Conservation (phyloP, 129 eudicot species). For the Kitagawia praeruptora region DNA sequence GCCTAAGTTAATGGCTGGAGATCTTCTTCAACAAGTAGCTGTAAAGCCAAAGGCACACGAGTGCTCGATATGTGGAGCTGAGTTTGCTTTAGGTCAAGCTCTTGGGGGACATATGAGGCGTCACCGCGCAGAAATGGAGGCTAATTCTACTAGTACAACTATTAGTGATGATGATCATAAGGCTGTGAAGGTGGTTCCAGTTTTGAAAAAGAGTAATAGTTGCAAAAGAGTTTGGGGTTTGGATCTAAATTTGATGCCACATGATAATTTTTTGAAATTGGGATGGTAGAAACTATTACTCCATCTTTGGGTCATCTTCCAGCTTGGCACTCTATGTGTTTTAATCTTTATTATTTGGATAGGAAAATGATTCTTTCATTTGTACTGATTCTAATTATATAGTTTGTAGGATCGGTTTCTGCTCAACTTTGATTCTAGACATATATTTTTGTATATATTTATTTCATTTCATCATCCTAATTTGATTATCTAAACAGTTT, state of each 20-base stretch:
- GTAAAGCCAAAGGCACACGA: constrained; percentile 20
- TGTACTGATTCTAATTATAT: background rate
- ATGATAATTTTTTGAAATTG: constrained; percentile 11
- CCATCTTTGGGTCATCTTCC: background rate
- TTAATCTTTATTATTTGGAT: background rate
- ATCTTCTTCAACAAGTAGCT: background rate
- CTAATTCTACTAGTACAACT: background rate
- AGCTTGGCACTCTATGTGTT: background rate
- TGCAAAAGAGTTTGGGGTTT: constrained; percentile 4
- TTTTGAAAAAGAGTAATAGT: background rate
- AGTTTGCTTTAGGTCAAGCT: constrained; percentile 28
- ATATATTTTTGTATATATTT: background rate
- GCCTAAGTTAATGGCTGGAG: constrained; percentile 2
- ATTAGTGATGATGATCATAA: background rate
- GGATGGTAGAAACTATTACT: background rate
- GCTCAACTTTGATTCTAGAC: background rate
- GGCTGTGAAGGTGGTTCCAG: background rate
- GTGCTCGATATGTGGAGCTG: constrained; percentile 24
- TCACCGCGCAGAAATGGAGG: constrained; percentile 14
- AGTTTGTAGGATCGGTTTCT: background rate
- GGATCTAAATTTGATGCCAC: constrained; percentile 17
- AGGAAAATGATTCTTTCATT: background rate
- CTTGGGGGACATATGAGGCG: constrained; percentile 34
- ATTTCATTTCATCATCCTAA: background rate
- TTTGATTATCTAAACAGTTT: no score